These are phyloP conservation scores for Medicago arabica DNA, from an alignment of 306 rosid genomes.

Conservation along the genomic window DNA sequence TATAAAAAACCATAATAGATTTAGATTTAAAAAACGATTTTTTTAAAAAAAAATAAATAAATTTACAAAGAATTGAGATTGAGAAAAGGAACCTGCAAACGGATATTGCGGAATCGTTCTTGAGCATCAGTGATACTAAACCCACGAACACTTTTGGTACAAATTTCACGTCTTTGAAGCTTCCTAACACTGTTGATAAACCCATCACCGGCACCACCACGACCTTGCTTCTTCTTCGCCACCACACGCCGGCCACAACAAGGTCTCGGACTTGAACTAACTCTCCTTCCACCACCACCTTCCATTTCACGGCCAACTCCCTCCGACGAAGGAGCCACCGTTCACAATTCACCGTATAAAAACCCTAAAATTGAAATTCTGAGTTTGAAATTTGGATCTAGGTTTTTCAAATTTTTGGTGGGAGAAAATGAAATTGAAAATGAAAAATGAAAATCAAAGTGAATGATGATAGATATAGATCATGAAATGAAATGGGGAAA, in stretches of 20 bases:
- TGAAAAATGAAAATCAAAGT: not conserved
- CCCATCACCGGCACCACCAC: constrained; percentile 55
- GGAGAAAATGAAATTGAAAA: constrained; percentile 5
- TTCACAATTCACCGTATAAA: not conserved
- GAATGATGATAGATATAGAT: not conserved
- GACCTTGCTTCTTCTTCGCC: constrained; percentile 60
- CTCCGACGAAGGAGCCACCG: constrained; percentile 33
- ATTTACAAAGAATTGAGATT: not conserved
- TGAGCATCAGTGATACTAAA: constrained; percentile 68
- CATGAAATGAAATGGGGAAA: not conserved
- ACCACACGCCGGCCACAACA: constrained; percentile 60
- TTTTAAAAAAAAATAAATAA: not conserved
- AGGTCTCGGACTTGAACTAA: constrained; percentile 64
- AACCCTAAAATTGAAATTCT: not conserved
- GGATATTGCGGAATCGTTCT: constrained; percentile 65
- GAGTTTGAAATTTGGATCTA: constrained; percentile 16
- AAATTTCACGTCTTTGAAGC: constrained; percentile 69
- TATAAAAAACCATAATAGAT: not conserved
- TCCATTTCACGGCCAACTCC: constrained; percentile 48
- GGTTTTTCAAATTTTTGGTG: constrained; percentile 29
- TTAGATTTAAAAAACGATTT: not conserved
- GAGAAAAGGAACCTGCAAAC: constrained; percentile 38
- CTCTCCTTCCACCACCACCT: constrained; percentile 61
- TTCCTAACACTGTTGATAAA: constrained; percentile 68
- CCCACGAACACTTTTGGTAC: constrained; percentile 63